Base-by-base conservation (phyloP, 2,329 filamentous ascomycete species). In the Neobulgaria alba region DNA sequence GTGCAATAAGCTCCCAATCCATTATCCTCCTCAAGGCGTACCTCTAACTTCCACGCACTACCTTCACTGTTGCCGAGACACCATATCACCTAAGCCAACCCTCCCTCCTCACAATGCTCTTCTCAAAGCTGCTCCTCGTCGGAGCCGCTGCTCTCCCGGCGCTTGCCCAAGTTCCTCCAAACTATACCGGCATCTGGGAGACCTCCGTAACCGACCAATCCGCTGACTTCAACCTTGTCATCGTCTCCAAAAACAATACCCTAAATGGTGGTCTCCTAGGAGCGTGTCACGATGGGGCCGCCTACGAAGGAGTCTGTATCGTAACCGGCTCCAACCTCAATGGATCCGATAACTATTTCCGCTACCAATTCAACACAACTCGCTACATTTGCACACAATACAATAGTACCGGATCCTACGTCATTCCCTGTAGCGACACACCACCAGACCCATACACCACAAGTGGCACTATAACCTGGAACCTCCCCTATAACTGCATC, bases 281-380 rank as follows among this genome's bases (percentile, higher is more conserved):
- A 15, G 21, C 23, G 7, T 39, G 36, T 26, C 36, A 39, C 29
- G 26, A 39, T 14, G 36, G 36, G 12, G 36, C 36, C 19, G 36
- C 36, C 4, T 10, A 10, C 29, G 36, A 39, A 32, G 36, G 21
- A 10, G 12, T 39, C 9, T 39, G 36, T 26, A 10, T 31, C 9
- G 36, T 29, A 15, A 12, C n/a, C 4, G 10, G 4, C 12, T 32
- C 16, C 26, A n/a, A n/a, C n/a, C 12, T 10, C 36, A 14, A 31
- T 5, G 10, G 8, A 20, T 4, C 21, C 10, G 16, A 26, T 26
- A 32, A 18, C 26, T 29, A 29, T 29, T 21, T 26, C 23, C 12
- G 7, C 7, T 26, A 7, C 12, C 23, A 26, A 26, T 26, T 7
- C 7, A 26, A 26, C 23, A 26, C 23, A 7, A 26, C 23, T 12